Evolutionary conservation across 495 filamentous ascomycete genomes (phyloP), one percentile per base, ranked within the genome.

Genomic region (Xylaria longipes): DNA sequence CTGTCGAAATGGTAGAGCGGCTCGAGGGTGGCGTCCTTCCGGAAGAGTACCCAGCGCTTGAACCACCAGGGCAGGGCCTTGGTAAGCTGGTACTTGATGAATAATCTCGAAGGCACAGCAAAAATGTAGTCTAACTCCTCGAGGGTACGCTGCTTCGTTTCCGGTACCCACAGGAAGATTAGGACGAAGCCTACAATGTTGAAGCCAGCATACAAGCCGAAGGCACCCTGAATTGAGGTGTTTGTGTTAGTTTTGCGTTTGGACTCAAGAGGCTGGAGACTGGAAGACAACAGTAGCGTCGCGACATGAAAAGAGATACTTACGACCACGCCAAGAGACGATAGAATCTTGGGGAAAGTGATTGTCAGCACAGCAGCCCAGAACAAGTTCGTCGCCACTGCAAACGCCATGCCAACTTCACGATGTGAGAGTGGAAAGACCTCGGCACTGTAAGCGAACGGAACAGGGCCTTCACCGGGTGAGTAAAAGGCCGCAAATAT

Each of bases 71-170:
- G 88, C 14, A 87, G 71, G 22, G 79, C 81, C 60, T 80, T 78
- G 3, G 76, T 81, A 27, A 81, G 72, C 73, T 90, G 83, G 73
- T 86, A 88, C 52, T 80, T 82, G 52, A 84, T 80, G 72, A 87
- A 85, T 17, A 81, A 79, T 11, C 80, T 76, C 29, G 82, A 87
- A 3, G 87, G 82, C 1, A 89, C 85, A 14, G 80, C 83, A 70
- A 89, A 90, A 27, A 90, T 83, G 74, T 86, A 86, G 68, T 89
- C 88, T 22, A 89, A 78, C 64, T 91, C 90, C 72, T 92, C 90
- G 12, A 95, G 87, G 5, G 92, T 93, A 39, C 88, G 86, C 76
- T 93, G 91, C 79, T 94, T 94, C 0, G 92, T 94, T 80, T 94
- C 92, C 12, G 91, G 91, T 7, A 95, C 85, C 81, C 86, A 93